phyloP scores from a whole-genome alignment of 2,329 filamentous ascomycete genomes.

The Exophiala spinifera region DNA sequence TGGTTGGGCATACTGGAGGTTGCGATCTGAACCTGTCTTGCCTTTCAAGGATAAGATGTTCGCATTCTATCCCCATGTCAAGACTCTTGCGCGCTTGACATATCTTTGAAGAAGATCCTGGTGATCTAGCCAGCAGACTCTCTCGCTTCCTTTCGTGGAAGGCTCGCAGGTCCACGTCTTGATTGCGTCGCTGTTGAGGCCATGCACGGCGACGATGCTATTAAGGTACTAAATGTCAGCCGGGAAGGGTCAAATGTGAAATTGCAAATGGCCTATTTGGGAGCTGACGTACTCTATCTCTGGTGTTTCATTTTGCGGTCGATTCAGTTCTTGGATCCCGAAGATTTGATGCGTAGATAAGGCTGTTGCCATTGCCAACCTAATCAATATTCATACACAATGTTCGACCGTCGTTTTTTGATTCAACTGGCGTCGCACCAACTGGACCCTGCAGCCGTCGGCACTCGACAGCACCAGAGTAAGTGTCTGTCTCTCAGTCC shows the following conservation, averaged over 20 bases:
- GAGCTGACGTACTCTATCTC: constrained; percentile 23
- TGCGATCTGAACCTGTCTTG: constrained; percentile 33
- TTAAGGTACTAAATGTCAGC: neutral
- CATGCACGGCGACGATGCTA: constrained; percentile 43
- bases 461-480: constrained; percentile 15
- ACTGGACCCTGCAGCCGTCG: constrained; percentile 30
- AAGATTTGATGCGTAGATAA: constrained; percentile 4
- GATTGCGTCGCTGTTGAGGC: constrained; percentile 40
- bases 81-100: constrained; percentile 31
- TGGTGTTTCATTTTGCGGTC: constrained; percentile 12
- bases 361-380: neutral
- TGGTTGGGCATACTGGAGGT: constrained; percentile 38
- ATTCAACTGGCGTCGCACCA: constrained; percentile 1
- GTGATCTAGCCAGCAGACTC: constrained; percentile 30
- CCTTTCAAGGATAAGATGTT: constrained; percentile 27
- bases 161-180: constrained; percentile 39
- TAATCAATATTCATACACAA: too few relatives aligned
- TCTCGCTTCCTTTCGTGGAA: constrained; percentile 34
- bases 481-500: constrained; percentile 14
- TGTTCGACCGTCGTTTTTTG: constrained; percentile 1
- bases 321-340: constrained; percentile 24
- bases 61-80: constrained; percentile 36
- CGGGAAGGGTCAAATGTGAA: neutral
- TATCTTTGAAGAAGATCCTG: constrained; percentile 36
- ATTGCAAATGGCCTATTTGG: too few relatives aligned